phyloP scores from a whole-genome alignment of 1,139 yeast genomes.

The Kodamaea arcana region DNA sequence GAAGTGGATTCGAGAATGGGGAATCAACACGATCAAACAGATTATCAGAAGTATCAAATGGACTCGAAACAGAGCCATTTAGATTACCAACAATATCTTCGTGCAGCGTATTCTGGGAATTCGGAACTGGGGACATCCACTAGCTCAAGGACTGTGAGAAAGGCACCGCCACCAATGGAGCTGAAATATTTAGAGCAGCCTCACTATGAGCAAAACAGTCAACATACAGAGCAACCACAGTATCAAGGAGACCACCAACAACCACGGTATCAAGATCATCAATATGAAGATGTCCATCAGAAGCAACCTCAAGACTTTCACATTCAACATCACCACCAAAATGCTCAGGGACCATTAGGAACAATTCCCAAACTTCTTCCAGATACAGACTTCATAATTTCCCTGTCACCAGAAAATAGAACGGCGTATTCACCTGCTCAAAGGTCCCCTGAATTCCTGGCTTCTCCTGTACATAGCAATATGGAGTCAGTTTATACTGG shows the following conservation, averaged over 20 bases:
- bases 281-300: no score
- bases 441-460: not conserved
- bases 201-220: not conserved
- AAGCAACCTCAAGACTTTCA: not conserved
- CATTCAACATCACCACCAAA: conserved; percentile 1
- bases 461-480: not conserved
- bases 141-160: conserved; percentile 7
- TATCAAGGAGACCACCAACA: not conserved
- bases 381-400: not conserved
- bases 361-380: not conserved
- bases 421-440: not conserved
- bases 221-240: not conserved
- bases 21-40: conserved; percentile 6
- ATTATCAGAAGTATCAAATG: conserved; percentile 5
- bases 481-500: not conserved
- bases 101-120: conserved; percentile 8
- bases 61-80: no score
- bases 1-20: conserved; percentile 12
- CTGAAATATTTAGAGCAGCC: not conserved
- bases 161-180: conserved; percentile 16
- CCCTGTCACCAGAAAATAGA: not conserved
- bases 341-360: conserved; percentile 1
- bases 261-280: no score
- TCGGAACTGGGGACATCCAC: conserved; percentile 6
- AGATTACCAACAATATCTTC: conserved; percentile 13